Evolutionary conservation across 163 green algal species (phyloP).

Genomic region (Chloromonas sp.): DNA sequence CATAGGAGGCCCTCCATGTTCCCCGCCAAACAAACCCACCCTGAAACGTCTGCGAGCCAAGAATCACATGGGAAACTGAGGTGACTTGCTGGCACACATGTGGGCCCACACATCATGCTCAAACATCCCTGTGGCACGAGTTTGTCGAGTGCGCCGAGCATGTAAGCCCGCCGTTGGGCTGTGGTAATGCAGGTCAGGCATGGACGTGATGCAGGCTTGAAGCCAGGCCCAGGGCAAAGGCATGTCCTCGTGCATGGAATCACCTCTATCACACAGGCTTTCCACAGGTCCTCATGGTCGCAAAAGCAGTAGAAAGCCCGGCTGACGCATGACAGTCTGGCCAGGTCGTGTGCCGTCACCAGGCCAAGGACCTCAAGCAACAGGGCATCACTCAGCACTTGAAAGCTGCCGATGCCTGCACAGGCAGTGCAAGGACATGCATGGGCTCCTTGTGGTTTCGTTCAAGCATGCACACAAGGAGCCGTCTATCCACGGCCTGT

Average conservation of each 20-base stretch:
- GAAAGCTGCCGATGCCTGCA: slow-evolving; percentile 67
- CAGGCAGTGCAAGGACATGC: background rate
- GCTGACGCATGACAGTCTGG: slow-evolving; percentile 42
- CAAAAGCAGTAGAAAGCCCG: slow-evolving; percentile 72
- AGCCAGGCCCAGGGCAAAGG: background rate
- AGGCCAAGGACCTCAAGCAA: slow-evolving; percentile 60
- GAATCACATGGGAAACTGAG: too few relatives aligned
- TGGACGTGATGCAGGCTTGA: background rate
- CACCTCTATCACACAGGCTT: slow-evolving; percentile 70
- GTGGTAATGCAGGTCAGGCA: background rate
- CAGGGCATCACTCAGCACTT: slow-evolving; percentile 65
- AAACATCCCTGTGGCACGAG: too few relatives aligned
- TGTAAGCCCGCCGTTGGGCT: background rate
- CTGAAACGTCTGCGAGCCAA: slow-evolving; percentile 6
- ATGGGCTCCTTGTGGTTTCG: too few relatives aligned
- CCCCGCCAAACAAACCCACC: slow-evolving; percentile 25
- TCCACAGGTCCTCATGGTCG: slow-evolving; percentile 85
- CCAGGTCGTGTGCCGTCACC: slow-evolving; percentile 50
- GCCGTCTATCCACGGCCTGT: background rate
- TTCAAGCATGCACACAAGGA: background rate
- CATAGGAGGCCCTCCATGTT: slow-evolving; percentile 33
- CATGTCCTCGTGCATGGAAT: background rate
- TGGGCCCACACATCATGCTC: too few relatives aligned
- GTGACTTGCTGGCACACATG: too few relatives aligned
- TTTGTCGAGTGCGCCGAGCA: too few relatives aligned